These are phyloP conservation scores for Stephanocyclus meneghinianus DNA, from an alignment of 352 stramenopile genomes.

Conservation along the genomic window DNA sequence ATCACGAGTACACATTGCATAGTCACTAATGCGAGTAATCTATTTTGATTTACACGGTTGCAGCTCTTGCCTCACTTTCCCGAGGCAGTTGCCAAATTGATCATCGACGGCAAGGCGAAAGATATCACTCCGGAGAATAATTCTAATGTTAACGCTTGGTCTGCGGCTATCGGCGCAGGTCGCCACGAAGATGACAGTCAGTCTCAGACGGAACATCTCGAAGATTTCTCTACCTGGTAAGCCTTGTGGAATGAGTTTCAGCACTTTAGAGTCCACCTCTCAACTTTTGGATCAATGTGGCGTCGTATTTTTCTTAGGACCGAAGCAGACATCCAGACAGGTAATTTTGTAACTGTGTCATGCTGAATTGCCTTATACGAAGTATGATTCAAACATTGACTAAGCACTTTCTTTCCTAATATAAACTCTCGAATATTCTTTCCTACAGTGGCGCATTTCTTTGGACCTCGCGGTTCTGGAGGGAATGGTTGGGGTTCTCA, in stretches of 20 bases:
- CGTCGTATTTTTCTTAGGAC: neutral
- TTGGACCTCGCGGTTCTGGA: slow-evolving; percentile 44
- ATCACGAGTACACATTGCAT: too few relatives aligned
- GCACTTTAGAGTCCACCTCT: neutral
- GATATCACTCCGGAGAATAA: slow-evolving; percentile 49
- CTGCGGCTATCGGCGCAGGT: slow-evolving; percentile 30
- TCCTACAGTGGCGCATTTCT: slow-evolving; percentile 48
- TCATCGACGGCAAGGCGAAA: slow-evolving; percentile 50
- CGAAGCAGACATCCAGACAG: slow-evolving; percentile 41
- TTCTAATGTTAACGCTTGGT: slow-evolving; percentile 42
- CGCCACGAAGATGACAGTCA: slow-evolving; percentile 45
- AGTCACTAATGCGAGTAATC: too few relatives aligned
- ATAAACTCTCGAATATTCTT: neutral
- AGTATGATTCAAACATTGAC: too few relatives aligned
- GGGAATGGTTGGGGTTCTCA: slow-evolving; percentile 62
- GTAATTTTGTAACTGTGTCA: neutral
- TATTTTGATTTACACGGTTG: too few relatives aligned
- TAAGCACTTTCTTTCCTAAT: neutral
- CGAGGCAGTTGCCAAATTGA: slow-evolving; percentile 47
- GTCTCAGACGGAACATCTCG: slow-evolving; percentile 44
- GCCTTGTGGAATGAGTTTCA: neutral
- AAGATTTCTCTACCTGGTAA: slow-evolving; percentile 55
- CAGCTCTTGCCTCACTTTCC: slow-evolving; percentile 45
- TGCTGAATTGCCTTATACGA: neutral
- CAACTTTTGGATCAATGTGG: neutral